These are phyloP conservation scores for Ophiosphaerella herpotricha DNA, from an alignment of 2,329 filamentous ascomycete genomes.

Conservation along the genomic window DNA sequence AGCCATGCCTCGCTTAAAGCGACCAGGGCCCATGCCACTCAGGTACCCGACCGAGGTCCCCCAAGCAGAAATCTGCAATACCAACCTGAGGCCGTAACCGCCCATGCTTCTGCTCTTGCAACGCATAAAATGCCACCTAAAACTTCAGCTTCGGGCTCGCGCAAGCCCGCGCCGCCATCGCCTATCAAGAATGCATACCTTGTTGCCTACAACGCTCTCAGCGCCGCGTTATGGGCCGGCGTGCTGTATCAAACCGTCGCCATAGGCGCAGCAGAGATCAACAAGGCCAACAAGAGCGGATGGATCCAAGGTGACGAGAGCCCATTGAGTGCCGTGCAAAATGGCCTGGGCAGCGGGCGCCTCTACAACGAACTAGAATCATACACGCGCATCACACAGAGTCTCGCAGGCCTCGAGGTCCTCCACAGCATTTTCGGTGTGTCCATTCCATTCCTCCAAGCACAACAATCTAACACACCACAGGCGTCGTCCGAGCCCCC, in stretches of 20 bases:
- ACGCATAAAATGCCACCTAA: constrained; percentile 6
- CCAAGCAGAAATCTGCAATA: constrained; percentile 1
- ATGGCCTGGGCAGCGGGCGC: constrained; percentile 44
- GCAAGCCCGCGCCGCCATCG: constrained; percentile 5
- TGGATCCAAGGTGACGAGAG: constrained; percentile 10
- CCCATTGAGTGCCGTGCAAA: constrained; percentile 8
- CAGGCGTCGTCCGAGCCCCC: constrained; percentile 84
- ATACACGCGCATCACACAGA: constrained; percentile 81
- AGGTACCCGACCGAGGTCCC: constrained; percentile 3
- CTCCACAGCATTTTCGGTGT: constrained; percentile 77
- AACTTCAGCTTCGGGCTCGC: not conserved
- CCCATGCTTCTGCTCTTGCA: not conserved
- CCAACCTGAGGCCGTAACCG: not conserved
- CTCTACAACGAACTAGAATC: constrained; percentile 67
- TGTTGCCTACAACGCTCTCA: constrained; percentile 81
- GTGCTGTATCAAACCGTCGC: constrained; percentile 72
- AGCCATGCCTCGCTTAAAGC: not conserved
- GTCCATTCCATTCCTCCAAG: constrained; percentile 27
- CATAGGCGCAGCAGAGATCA: constrained; percentile 46
- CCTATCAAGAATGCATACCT: constrained; percentile 63
- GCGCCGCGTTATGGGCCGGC: constrained; percentile 75
- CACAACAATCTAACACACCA: not conserved
- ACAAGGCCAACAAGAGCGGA: constrained; percentile 17
- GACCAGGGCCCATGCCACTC: constrained; percentile 4
- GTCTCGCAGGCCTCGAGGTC: constrained; percentile 79